phyloP scores from a whole-genome alignment of 2,329 filamentous ascomycete genomes.

The Epichloe brachyelytri region DNA sequence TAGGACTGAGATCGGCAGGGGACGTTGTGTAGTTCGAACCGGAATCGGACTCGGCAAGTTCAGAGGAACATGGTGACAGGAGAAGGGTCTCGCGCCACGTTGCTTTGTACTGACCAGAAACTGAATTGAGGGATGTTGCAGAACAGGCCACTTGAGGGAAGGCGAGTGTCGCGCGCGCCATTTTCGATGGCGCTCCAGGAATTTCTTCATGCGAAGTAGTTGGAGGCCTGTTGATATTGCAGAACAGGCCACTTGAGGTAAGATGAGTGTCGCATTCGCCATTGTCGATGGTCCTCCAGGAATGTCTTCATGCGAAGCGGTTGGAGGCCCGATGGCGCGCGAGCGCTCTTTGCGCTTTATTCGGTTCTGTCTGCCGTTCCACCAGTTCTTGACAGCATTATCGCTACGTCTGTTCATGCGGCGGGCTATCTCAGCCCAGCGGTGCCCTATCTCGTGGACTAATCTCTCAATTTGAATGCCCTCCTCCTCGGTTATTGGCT shows the following conservation, averaged over 20 bases:
- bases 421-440: slow-evolving; percentile 87
- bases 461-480: slow-evolving; percentile 62
- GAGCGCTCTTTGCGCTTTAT: slow-evolving; percentile 32
- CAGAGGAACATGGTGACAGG: slow-evolving; percentile 26
- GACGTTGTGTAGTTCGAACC: slow-evolving; percentile 51
- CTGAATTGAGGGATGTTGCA: neutral
- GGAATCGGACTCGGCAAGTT: slow-evolving; percentile 50
- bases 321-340: neutral
- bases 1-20: slow-evolving; percentile 26
- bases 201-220: neutral
- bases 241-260: neutral
- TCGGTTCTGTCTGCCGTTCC: slow-evolving; percentile 87
- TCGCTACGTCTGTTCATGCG: slow-evolving; percentile 74
- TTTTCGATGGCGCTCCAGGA: neutral
- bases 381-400: slow-evolving; percentile 97
- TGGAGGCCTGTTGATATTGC: no score
- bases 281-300: neutral
- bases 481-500: slow-evolving; percentile 60
- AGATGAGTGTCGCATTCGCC: neutral
- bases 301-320: neutral
- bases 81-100: slow-evolving; percentile 20
- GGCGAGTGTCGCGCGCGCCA: neutral
- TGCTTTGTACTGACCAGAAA: neutral
- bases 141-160: neutral
- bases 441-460: slow-evolving; percentile 67